phyloP scores from a whole-genome alignment of 2,329 filamentous ascomycete species.

The Monosporascus sp. region DNA sequence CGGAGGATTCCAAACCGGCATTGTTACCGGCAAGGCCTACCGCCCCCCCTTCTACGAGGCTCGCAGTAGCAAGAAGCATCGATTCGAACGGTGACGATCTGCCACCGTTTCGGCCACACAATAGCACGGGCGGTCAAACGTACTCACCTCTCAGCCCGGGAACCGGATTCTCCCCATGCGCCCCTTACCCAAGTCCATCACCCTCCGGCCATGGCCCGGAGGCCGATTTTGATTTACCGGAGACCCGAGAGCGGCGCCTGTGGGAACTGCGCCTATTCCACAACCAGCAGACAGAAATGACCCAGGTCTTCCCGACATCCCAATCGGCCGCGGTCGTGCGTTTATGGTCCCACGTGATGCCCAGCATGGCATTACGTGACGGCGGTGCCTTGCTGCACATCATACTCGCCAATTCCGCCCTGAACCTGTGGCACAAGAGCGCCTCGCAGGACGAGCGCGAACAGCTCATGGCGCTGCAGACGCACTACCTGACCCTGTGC shows the following conservation, averaged over 20 bases:
- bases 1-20: background rate
- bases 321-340: slow-evolving; percentile 13
- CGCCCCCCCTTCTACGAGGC: background rate
- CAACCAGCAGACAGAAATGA: slow-evolving; percentile 28
- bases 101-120: background rate
- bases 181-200: slow-evolving; percentile 12
- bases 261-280: slow-evolving; percentile 33
- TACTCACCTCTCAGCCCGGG: background rate
- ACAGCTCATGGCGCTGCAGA: slow-evolving; percentile 28
- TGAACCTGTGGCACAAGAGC: slow-evolving; percentile 29
- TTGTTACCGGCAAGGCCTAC: background rate
- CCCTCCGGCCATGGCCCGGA: slow-evolving; percentile 13
- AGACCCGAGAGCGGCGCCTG: slow-evolving; percentile 29
- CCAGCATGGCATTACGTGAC: slow-evolving; percentile 23
- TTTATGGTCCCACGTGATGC: slow-evolving; percentile 25
- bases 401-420: slow-evolving; percentile 31
- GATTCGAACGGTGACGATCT: background rate
- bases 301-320: slow-evolving; percentile 20
- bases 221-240: slow-evolving; percentile 26
- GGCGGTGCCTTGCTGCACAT: slow-evolving; percentile 28
- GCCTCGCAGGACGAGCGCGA: slow-evolving; percentile 19
- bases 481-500: slow-evolving; percentile 30
- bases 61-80: background rate
- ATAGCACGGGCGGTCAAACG: background rate
- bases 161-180: background rate